phyloP scores from a whole-genome alignment of 148 eudicot genomes.

The Vaccinium macrocarpon region DNA sequence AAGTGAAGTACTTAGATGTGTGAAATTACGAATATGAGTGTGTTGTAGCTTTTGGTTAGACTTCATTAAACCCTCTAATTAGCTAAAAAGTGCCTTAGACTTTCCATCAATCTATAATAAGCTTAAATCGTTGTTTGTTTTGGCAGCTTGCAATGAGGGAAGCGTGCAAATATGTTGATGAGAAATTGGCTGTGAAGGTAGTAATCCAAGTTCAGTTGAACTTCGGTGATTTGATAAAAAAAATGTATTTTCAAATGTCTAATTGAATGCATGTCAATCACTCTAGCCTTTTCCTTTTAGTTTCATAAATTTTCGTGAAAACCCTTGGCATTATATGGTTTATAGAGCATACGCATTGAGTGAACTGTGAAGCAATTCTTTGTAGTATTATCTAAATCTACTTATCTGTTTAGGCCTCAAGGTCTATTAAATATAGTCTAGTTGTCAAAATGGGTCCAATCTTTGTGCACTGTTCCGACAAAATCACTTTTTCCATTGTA shows the following conservation, averaged over 20 bases:
- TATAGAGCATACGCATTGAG: background rate
- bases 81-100: background rate
- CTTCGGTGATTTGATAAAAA: background rate
- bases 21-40: background rate
- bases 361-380: background rate
- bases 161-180: conserved; percentile 98
- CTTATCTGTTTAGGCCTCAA: too few relatives aligned
- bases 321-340: background rate
- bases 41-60: background rate
- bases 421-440: background rate
- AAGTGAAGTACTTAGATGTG: background rate
- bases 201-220: background rate
- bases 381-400: background rate
- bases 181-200: conserved; percentile 90
- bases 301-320: background rate
- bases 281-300: background rate
- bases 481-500: background rate
- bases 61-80: background rate
- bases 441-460: background rate
- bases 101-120: background rate
- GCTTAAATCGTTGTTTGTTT: conserved; percentile 4
- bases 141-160: conserved; percentile 99
- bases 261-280: background rate
- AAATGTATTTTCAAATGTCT: background rate
- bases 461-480: background rate